Evolutionary conservation across 192 early-diverging fungal species (phyloP).

Genomic region (Entomortierella parvispora): DNA sequence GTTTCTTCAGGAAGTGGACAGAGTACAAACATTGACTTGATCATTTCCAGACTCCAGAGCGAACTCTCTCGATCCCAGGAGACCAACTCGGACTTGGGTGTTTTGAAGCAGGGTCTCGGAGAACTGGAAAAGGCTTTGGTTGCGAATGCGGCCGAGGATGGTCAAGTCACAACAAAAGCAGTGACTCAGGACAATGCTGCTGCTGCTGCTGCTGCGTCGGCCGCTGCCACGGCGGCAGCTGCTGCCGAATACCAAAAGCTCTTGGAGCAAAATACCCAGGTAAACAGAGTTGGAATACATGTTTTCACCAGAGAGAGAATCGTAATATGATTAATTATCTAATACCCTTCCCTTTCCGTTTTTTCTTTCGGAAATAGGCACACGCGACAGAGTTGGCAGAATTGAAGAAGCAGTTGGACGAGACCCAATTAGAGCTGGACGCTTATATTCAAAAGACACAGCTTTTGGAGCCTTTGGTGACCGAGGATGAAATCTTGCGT

Average conservation of each 20-base stretch:
- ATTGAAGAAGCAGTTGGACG: slow-evolving; percentile 19
- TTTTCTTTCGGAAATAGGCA: not conserved
- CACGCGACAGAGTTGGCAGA: slow-evolving; percentile 17
- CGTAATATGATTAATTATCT: no score
- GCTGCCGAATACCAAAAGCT: slow-evolving; percentile 11
- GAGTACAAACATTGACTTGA: slow-evolving; percentile 46
- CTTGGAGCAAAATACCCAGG: slow-evolving; percentile 14
- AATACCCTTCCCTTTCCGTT: no score
- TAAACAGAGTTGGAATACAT: no score
- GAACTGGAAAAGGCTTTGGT: slow-evolving; percentile 32
- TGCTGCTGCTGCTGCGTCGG: no score
- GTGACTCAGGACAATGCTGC: not conserved
- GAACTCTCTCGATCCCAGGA: slow-evolving; percentile 44
- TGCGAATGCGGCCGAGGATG: slow-evolving; percentile 11
- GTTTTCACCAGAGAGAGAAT: no score
- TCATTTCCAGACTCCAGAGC: slow-evolving; percentile 46
- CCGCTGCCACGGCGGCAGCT: no score
- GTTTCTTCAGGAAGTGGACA: slow-evolving; percentile 7
- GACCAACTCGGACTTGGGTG: slow-evolving; percentile 34
- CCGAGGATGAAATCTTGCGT: slow-evolving; percentile 45
- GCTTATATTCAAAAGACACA: slow-evolving; percentile 48
- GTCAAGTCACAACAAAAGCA: not conserved
- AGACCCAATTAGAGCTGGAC: slow-evolving; percentile 32
- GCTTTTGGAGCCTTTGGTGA: slow-evolving; percentile 34
- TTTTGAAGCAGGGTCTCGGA: slow-evolving; percentile 38